Evolutionary conservation across 768 basidiomycete genomes (phyloP).

Genomic region (Mycena vitilis): DNA sequence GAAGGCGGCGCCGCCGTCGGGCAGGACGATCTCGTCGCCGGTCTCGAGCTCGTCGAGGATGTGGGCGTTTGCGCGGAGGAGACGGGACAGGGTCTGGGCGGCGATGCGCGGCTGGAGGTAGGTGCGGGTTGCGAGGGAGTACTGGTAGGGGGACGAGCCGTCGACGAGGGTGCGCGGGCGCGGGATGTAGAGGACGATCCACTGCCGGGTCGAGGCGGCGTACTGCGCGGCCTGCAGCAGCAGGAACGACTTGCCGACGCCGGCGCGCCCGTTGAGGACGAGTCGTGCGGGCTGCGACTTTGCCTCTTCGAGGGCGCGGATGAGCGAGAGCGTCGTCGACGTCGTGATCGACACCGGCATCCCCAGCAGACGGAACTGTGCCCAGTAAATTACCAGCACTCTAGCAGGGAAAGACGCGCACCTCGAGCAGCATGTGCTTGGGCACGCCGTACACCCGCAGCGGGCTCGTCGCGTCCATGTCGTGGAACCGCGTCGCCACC

Average conservation of each 20-base stretch:
- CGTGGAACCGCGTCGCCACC: slow-evolving; percentile 44
- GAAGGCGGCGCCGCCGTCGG: slow-evolving; percentile 50
- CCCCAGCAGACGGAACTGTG: slow-evolving; percentile 76
- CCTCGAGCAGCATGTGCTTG: slow-evolving; percentile 76
- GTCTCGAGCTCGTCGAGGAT: slow-evolving; percentile 55
- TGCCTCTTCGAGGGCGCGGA: slow-evolving; percentile 20
- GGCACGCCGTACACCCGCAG: slow-evolving; percentile 80
- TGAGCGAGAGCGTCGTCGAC: slow-evolving; percentile 41
- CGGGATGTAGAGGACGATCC: slow-evolving; percentile 90
- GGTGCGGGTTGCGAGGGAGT: slow-evolving; percentile 80
- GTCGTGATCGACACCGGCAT: slow-evolving; percentile 80
- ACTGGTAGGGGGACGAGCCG: slow-evolving; percentile 77
- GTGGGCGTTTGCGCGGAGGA: slow-evolving; percentile 67
- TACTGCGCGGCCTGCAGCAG: slow-evolving; percentile 83
- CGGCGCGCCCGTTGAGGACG: slow-evolving; percentile 64
- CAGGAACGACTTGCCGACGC: slow-evolving; percentile 85
- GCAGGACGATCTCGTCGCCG: slow-evolving; percentile 41
- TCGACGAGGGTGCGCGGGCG: slow-evolving; percentile 68
- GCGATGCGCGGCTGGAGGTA: slow-evolving; percentile 80
- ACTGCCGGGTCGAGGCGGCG: slow-evolving; percentile 64
- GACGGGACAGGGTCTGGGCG: slow-evolving; percentile 70
- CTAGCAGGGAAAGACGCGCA: slow-evolving; percentile 42
- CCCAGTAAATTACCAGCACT: not conserved
- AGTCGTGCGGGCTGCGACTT: slow-evolving; percentile 53
- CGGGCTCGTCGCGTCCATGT: slow-evolving; percentile 40